Base-by-base conservation (phyloP, 768 basidiomycete species). In the Epithele typhae region DNA sequence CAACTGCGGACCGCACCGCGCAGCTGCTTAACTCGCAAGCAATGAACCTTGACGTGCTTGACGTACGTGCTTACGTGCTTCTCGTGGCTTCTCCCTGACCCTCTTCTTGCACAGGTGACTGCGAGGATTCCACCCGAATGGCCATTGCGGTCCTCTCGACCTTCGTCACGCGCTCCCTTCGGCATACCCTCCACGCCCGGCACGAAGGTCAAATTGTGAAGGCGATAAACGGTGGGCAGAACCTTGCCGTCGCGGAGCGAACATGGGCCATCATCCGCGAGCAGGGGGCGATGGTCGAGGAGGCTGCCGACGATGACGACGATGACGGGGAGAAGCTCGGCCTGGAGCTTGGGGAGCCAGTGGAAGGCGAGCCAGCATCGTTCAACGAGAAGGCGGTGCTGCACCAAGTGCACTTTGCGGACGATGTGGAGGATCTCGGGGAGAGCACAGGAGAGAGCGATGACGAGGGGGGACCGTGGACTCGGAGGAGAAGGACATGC, bases 141-240 rank as follows among this genome's bases (percentile, higher is more conserved):
- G 92, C 78, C 91, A 1, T 67, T 94, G 12, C 71, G 74, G 66
- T 77, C 9, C 72, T 94, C 48, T 80, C 88, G 0, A 78, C 83
- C 4, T 93, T 95, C 71, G 70, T 95, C 22, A 67, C 80, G 4
- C 82, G 89, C 14, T 89, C 90, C 3, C 78, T 92, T 48, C 78
- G 90, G 19, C 74, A 87, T 53, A 79, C 81, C 8, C 66, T 91
- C 19, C 92, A 95, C 58, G 67, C 73, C 11, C 66, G 69, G 18
- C 81, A 84, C 37, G 86, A 92, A 62, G 79, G 78, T 5, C 75
- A 79, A 59, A 84, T 95, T 42, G 63, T 93, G 46, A 94, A 89
- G 64, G 79, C 81, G 15, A 74, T 95, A 46, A 79, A 80, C 53
- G 75, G 80, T 8, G 87, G 84, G 2, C 85, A 93, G 62, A 94